These are phyloP conservation scores for Schoenoplectus triqueter DNA, from an alignment of 202 grass and related monocot genomes.

Conservation along the genomic window DNA sequence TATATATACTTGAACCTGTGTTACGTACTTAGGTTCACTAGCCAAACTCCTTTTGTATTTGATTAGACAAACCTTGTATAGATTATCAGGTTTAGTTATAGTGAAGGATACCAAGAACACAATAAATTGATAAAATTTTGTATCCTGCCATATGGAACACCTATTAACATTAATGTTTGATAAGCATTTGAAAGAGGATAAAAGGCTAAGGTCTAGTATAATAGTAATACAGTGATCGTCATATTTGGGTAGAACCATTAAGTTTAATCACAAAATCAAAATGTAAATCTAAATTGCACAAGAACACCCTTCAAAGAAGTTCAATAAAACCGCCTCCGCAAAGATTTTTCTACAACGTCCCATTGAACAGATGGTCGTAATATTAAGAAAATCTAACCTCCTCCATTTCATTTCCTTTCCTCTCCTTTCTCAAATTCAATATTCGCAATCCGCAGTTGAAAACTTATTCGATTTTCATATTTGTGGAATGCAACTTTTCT, in stretches of 20 bases:
- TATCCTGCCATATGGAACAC: too few species aligned
- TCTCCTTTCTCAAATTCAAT: conserved; percentile 9
- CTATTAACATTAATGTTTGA: not conserved
- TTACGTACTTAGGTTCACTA: too few species aligned
- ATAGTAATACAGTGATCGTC: not conserved
- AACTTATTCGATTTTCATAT: not conserved
- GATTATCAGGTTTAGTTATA: not conserved
- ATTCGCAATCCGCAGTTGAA: not conserved
- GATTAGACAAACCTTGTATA: too few species aligned
- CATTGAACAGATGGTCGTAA: not conserved
- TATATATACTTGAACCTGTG: too few species aligned
- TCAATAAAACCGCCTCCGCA: not conserved
- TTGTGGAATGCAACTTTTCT: too few species aligned
- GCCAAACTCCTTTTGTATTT: too few species aligned
- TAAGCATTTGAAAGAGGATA: not conserved
- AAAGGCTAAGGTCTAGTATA: not conserved
- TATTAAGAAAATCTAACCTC: not conserved
- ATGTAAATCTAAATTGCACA: not conserved
- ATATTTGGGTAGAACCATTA: conserved; percentile 11
- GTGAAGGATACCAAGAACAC: not conserved
- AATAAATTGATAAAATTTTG: not conserved
- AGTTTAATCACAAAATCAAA: conserved; percentile 1
- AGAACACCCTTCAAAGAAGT: not conserved
- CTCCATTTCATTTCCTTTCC: not conserved
- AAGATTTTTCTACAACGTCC: not conserved